These are phyloP conservation scores for Cladophialophora carrionii DNA, from an alignment of 2,329 filamentous ascomycete species.

Conservation along the genomic window DNA sequence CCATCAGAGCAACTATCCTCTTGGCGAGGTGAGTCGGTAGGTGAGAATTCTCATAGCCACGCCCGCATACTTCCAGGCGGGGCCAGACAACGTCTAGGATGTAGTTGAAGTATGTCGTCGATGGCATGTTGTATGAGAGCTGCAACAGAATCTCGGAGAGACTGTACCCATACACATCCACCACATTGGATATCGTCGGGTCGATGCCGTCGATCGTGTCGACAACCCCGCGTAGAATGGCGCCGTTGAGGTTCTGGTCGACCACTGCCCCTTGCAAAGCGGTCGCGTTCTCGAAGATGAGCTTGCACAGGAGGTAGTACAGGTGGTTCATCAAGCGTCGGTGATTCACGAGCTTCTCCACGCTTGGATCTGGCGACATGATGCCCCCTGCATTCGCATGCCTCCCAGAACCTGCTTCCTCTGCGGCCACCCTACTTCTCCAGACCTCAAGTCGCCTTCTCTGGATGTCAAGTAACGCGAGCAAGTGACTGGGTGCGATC, in stretches of 20 bases:
- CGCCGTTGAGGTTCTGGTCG: neutral
- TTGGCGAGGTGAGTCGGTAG: conserved; percentile 38
- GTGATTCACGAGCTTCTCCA: neutral
- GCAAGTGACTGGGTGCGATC: conserved; percentile 30
- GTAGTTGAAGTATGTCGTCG: conserved; percentile 7
- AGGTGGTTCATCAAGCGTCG: conserved; percentile 20
- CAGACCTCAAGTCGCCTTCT: conserved; percentile 31
- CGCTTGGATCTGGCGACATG: neutral
- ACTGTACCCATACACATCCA: conserved; percentile 24
- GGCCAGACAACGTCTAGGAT: conserved; percentile 37
- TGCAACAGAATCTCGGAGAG: conserved; percentile 20
- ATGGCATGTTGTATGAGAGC: conserved; percentile 3
- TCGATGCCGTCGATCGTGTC: conserved; percentile 6
- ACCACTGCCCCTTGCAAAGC: neutral
- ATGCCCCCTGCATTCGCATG: too few relatives aligned
- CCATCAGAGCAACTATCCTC: conserved; percentile 33
- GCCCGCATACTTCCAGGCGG: conserved; percentile 26
- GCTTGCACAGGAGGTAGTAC: conserved; percentile 23
- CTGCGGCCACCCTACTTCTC: conserved; percentile 21
- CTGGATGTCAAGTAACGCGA: conserved; percentile 33
- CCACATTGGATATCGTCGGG: conserved; percentile 3
- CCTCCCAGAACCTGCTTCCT: neutral
- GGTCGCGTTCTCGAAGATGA: conserved; percentile 7
- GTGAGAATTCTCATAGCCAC: conserved; percentile 39
- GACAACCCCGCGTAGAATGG: neutral